phyloP scores from a whole-genome alignment of 352 stramenopile species.

The Phytopythium chamaehyphon region DNA sequence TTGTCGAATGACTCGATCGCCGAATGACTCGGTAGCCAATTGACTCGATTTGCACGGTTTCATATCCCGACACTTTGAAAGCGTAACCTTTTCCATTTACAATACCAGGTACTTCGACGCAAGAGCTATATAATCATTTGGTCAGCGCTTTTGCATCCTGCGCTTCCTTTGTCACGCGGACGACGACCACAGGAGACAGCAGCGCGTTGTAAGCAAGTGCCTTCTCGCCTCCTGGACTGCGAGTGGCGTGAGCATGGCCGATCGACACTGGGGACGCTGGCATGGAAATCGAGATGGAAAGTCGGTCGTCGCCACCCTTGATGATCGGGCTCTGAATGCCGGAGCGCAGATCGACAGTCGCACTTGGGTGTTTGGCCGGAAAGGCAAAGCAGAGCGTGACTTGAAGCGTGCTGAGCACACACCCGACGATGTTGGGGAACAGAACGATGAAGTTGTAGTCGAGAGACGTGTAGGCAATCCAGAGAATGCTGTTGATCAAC shows the following conservation, averaged over 20 bases:
- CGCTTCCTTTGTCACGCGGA: not conserved
- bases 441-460: slow-evolving; percentile 41
- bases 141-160: too few relatives aligned
- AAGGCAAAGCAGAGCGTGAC: slow-evolving; percentile 28
- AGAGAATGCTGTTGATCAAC: slow-evolving; percentile 36
- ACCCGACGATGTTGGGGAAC: slow-evolving; percentile 29
- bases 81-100: too few relatives aligned
- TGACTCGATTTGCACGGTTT: too few relatives aligned
- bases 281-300: slow-evolving; percentile 16
- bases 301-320: slow-evolving; percentile 8
- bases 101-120: too few relatives aligned
- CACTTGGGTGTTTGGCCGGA: slow-evolving; percentile 16
- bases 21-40: too few relatives aligned
- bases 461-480: slow-evolving; percentile 33
- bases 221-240: slow-evolving; percentile 5
- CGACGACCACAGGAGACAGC: slow-evolving; percentile 12
- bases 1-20: too few relatives aligned
- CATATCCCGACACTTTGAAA: too few relatives aligned
- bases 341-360: slow-evolving; percentile 9
- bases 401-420: slow-evolving; percentile 23
- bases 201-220: slow-evolving; percentile 9
- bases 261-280: slow-evolving; percentile 8
- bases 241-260: slow-evolving; percentile 8
- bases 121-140: slow-evolving; percentile 3
- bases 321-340: slow-evolving; percentile 10